Evolutionary conservation across 2,329 filamentous ascomycete genomes (phyloP).

Genomic region (Sporothrix schenckii): DNA sequence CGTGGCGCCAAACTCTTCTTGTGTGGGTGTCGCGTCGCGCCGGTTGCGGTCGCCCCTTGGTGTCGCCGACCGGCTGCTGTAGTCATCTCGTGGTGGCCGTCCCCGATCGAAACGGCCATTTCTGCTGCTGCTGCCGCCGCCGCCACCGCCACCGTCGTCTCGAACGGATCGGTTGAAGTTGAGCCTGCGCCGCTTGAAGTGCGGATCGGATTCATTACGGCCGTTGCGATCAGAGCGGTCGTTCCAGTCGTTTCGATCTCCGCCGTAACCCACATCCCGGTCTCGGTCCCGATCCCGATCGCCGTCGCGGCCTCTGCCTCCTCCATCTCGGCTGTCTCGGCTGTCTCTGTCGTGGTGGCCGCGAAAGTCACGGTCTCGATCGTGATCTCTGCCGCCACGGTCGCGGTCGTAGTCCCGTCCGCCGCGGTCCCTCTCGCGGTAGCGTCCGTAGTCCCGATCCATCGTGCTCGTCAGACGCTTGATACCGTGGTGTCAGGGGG

Average conservation of each 20-base stretch:
- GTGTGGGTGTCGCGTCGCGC: conserved; percentile 49
- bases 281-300: conserved; percentile 28
- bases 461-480: background rate
- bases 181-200: conserved; percentile 65
- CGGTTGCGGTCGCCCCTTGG: conserved; percentile 33
- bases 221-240: conserved; percentile 19
- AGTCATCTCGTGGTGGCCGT: conserved; percentile 47
- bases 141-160: conserved; percentile 61
- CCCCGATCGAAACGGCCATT: conserved; percentile 46
- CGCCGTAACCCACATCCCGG: conserved; percentile 32
- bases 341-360: conserved; percentile 36
- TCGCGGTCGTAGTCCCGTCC: conserved; percentile 10
- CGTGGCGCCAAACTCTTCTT: conserved; percentile 62
- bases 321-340: conserved; percentile 38
- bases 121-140: background rate
- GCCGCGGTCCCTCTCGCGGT: conserved; percentile 38
- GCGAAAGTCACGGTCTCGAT: background rate
- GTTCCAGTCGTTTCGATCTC: conserved; percentile 37
- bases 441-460: conserved; percentile 38
- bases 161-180: conserved; percentile 57
- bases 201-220: conserved; percentile 34
- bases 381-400: conserved; percentile 3
- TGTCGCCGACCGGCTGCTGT: conserved; percentile 36
- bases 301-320: conserved; percentile 31
- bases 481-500: too few species aligned